Evolutionary conservation across 164 flowering plant genomes (phyloP), one percentile per base, ranked within the genome.

Genomic region (Aristolochia fimbriata): DNA sequence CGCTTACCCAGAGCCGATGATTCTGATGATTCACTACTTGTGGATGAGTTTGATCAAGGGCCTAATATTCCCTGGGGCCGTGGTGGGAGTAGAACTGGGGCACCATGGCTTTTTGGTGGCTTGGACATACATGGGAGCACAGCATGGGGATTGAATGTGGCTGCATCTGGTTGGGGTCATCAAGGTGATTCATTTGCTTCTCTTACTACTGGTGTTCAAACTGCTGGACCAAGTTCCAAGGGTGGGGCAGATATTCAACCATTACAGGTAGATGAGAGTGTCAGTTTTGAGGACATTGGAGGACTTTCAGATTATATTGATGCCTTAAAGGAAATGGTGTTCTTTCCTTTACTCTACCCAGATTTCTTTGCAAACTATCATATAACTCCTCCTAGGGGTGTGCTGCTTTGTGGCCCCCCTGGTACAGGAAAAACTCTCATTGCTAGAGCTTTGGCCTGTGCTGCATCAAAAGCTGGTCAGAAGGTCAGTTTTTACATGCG

Each of bases 171-270:
- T 65, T 94, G 99, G 99, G 89, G 86, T 54, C 95, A 88, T 72
- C 99, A 88, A 65, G 72, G 77, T 76, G 99, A 94, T 78, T 71
- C 83, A 55, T 67, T 83, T 62, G 72, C 90, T 65, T 65, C 84
- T 54, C 62, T 85, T 66, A 75, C 81, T 41, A 62, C 92, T 64
- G 97, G 99, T 48, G 66, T 82, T 56, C 99, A 91, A 75, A 94
- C 99, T 67, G 97, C 99, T 70, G 99, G 99, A 48, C 99, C 99
- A 52, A 94, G 99, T 71, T 94, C 99, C 22, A 94, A 94, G 67
- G 99, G 99, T 20, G 99, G 99, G 27, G 99, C 99, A 55, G 99
- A 94, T 71, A 94, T 94, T 70, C 99, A 94, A 69, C 99, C 99
- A 24, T 61, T 94, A 63, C 99, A 94, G 76, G 81, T 94, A 62